Percentiles rank a stretch among this genome's conserved stretches.
phyloP scores from a whole-genome alignment of 2,329 filamentous ascomycete genomes.

The Fusarium napiforme region DNA sequence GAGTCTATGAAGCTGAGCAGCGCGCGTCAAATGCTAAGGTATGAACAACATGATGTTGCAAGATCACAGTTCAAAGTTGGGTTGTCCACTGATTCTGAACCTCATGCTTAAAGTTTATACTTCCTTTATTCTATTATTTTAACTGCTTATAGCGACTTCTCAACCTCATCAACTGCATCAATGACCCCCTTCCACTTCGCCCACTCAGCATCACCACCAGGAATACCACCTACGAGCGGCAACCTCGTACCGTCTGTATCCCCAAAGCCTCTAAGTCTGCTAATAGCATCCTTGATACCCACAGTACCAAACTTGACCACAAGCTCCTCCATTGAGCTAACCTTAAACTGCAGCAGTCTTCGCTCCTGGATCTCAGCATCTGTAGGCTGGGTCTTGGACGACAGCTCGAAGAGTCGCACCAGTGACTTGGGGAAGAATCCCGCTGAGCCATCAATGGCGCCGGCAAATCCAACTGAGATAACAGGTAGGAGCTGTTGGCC shows the following conservation, averaged over 20 bases:
- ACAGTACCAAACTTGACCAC: constrained; percentile 70
- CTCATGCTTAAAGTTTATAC: neutral
- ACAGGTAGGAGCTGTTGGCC: constrained; percentile 73
- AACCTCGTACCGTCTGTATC: constrained; percentile 68
- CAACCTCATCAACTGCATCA: constrained; percentile 56
- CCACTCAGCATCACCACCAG: constrained; percentile 68
- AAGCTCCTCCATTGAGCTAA: constrained; percentile 70
- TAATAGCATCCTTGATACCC: constrained; percentile 73
- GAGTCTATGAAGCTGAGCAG: fast-evolving
- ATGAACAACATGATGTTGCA: neutral
- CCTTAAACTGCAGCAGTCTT: constrained; percentile 67
- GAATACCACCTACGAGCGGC: constrained; percentile 67
- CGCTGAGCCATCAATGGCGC: constrained; percentile 71
- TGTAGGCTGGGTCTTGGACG: constrained; percentile 42
- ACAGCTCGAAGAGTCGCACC: constrained; percentile 65
- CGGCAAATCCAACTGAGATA: constrained; percentile 66
- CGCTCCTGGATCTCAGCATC: constrained; percentile 61
- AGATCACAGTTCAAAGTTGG: neutral
- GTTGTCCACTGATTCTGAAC: neutral
- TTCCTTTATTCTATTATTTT: neutral
- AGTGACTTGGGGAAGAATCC: constrained; percentile 72
- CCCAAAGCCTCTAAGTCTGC: constrained; percentile 68
- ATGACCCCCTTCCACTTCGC: constrained; percentile 60
- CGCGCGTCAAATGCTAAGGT: no score
- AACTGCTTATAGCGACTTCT: constrained; percentile 45